phyloP scores from a whole-genome alignment of 164 flowering plant species.

The Vitis cinerea region DNA sequence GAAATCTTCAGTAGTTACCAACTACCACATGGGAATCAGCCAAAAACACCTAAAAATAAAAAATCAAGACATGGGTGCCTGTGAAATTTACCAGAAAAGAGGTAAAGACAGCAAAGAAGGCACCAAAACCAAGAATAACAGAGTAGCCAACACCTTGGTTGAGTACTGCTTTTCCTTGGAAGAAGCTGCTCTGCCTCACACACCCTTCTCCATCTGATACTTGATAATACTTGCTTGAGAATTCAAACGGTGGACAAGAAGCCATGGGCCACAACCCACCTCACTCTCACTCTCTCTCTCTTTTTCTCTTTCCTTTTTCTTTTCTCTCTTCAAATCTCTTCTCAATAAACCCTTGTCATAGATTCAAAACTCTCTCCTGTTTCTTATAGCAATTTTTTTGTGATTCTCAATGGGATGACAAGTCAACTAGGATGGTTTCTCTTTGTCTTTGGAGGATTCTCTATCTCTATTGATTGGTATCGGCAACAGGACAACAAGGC shows the following conservation, averaged over 20 bases:
- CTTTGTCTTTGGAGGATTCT: too few species aligned
- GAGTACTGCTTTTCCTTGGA: conserved; percentile 69
- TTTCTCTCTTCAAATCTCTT: neutral
- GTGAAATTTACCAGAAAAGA: conserved; percentile 63
- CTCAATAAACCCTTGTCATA: neutral
- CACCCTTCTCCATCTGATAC: conserved; percentile 36
- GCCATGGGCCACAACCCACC: neutral
- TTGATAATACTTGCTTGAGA: conserved; percentile 58
- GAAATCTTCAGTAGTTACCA: neutral
- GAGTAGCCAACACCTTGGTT: conserved; percentile 89
- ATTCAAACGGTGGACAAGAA: conserved; percentile 63
- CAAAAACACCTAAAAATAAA: conserved; percentile 1
- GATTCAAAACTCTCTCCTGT: too few species aligned
- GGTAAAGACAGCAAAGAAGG: conserved; percentile 89
- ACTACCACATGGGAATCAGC: neutral
- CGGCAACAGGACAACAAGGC: too few species aligned
- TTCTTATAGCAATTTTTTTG: too few species aligned
- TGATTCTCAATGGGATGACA: too few species aligned
- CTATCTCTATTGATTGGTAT: too few species aligned
- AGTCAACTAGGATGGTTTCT: too few species aligned
- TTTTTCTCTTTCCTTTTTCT: neutral
- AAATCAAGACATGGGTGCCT: too few species aligned
- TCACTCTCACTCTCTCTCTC: neutral
- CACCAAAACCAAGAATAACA: conserved; percentile 89
- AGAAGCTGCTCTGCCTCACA: conserved; percentile 77